These are phyloP conservation scores for Jatropha multifida DNA, from an alignment of 441 rosid species.

Conservation along the genomic window DNA sequence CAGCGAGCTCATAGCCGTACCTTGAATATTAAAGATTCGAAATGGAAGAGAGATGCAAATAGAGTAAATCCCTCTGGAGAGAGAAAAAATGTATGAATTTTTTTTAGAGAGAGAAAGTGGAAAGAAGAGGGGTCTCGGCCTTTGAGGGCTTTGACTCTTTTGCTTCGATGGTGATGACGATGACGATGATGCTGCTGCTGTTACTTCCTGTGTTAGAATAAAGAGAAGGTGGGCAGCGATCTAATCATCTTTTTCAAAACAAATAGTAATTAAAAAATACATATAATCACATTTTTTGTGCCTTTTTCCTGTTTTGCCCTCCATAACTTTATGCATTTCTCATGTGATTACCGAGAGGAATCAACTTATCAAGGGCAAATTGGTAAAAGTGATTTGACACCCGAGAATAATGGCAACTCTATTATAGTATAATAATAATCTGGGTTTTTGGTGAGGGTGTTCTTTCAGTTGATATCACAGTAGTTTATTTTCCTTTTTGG, in stretches of 20 bases:
- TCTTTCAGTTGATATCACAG: not conserved
- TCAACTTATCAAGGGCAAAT: not conserved
- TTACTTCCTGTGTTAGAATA: slow-evolving; percentile 13
- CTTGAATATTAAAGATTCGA: slow-evolving; percentile 35
- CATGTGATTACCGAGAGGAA: not conserved
- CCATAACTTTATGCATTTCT: not conserved
- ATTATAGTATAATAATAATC: not conserved
- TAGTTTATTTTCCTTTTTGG: too few relatives aligned
- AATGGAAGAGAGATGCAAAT: not conserved
- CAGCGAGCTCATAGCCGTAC: slow-evolving; percentile 21
- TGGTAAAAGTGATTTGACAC: not conserved
- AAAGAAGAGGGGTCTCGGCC: slow-evolving; percentile 21
- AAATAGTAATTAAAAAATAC: not conserved
- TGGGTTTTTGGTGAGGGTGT: not conserved
- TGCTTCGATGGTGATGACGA: slow-evolving; percentile 15
- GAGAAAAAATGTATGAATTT: not conserved
- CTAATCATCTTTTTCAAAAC: not conserved
- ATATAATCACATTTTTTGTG: not conserved
- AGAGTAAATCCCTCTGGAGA: not conserved
- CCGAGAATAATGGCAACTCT: not conserved
- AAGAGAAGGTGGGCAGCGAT: not conserved
- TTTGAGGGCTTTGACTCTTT: slow-evolving; percentile 46
- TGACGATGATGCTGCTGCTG: slow-evolving; percentile 1
- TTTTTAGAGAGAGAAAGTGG: slow-evolving; percentile 22
- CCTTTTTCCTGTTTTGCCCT: slow-evolving; percentile 14